phyloP scores from a whole-genome alignment of 225 moss, liverwort and hornwort species.

The Straminergon stramineum region DNA sequence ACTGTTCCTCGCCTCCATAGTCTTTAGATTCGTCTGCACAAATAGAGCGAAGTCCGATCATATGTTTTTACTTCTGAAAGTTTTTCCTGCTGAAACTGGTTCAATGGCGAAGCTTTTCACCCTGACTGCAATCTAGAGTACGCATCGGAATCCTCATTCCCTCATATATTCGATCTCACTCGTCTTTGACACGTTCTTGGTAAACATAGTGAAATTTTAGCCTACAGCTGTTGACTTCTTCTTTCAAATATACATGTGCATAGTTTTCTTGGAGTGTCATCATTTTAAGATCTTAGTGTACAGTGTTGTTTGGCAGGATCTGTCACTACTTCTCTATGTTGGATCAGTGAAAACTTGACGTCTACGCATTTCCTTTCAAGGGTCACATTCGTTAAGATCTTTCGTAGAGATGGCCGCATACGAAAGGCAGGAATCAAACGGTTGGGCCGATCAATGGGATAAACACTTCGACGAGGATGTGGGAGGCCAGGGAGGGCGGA shows the following conservation, averaged over 20 bases:
- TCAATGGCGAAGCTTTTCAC: neutral
- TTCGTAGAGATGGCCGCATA: slow-evolving; percentile 18
- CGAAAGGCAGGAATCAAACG: slow-evolving; percentile 49
- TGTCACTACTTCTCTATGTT: neutral
- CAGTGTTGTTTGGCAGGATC: slow-evolving; percentile 20
- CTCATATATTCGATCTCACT: neutral
- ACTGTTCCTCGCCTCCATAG: neutral
- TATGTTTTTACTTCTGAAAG: neutral
- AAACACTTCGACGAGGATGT: slow-evolving; percentile 62
- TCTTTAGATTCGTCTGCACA: neutral
- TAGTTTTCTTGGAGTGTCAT: neutral
- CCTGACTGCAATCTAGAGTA: neutral
- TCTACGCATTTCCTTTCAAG: neutral
- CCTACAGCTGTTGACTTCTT: neutral
- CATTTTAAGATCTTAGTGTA: neutral
- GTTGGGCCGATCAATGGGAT: slow-evolving; percentile 94
- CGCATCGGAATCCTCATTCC: neutral
- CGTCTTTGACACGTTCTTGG: neutral
- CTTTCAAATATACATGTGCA: neutral
- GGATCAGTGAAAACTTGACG: neutral
- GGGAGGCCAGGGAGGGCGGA: slow-evolving; percentile 23
- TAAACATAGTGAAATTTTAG: neutral
- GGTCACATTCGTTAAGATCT: neutral
- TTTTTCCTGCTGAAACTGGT: neutral
- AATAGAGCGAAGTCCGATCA: neutral